These are phyloP conservation scores for Datura wrightii DNA, from an alignment of 257 asterid species.

Conservation along the genomic window DNA sequence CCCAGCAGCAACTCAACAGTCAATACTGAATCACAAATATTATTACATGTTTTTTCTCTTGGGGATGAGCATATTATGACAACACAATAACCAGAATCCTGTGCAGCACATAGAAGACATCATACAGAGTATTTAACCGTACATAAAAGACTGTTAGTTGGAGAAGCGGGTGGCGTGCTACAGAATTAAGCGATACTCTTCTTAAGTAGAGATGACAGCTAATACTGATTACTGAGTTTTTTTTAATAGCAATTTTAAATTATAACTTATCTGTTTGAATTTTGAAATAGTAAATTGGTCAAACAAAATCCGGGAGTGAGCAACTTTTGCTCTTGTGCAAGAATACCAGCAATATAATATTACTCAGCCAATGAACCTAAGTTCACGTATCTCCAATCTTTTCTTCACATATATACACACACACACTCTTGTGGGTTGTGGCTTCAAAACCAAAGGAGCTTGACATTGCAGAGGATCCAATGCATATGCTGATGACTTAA, in stretches of 20 bases:
- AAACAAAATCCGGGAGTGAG: not conserved
- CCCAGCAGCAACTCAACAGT: not conserved
- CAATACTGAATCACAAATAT: not conserved
- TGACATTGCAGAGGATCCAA: not conserved
- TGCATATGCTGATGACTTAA: not conserved
- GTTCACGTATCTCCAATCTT: not conserved
- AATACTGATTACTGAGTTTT: not conserved
- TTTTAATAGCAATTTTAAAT: not conserved
- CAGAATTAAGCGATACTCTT: not conserved
- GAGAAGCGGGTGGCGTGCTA: not conserved
- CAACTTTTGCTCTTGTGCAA: not conserved
- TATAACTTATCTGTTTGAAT: not conserved
- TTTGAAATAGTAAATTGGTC: not conserved
- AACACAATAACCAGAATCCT: not conserved
- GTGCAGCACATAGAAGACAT: not conserved
- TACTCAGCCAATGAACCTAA: not conserved
- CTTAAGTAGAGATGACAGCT: not conserved
- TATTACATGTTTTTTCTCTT: not conserved
- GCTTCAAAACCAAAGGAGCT: slow-evolving; percentile 15
- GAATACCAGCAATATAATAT: not conserved
- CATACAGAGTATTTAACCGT: not conserved
- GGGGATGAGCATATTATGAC: not conserved
- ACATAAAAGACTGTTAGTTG: not conserved
- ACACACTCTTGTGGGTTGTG: not conserved
- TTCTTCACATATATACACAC: too few relatives aligned